Base-by-base conservation (phyloP, 1,284 basidiomycete species). In the Xerocomus nothofagi region DNA sequence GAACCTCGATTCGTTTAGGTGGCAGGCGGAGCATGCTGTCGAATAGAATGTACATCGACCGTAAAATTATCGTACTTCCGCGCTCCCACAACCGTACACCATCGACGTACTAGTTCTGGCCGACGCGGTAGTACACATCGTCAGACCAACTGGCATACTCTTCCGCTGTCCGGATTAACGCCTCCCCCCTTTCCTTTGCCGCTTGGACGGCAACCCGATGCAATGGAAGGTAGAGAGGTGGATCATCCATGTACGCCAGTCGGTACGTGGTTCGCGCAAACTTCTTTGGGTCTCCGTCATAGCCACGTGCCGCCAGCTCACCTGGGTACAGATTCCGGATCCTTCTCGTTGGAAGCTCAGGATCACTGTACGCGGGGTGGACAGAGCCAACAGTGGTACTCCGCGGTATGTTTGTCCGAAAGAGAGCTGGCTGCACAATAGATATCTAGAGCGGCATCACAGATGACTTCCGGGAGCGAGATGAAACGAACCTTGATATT, bases 81-180 rank as follows among this genome's bases (percentile, higher is more conserved):
- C n/a, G 6, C 38, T 27, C 23, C 12, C 14, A 20, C 14, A n/a
- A n/a, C n/a, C n/a, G n/a, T n/a, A 39, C n/a, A 24, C 49, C 30
- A 38, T 23, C 32, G 23, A 18, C 14, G 23, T 33, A 34, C 50
- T 58, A 56, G 50, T 57, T 39, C 14, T 41, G 49, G 36, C 5
- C 10, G 24, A 27, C 38, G 27, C 15, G 44, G 24, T 53, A 53
- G 43, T 64, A 64, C 44, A 67, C 44, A 43, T 64, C 50, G 29
- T 67, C 54, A 7, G 65, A 67, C 65, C 65, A 64, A 44, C 49
- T 55, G 24, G 59, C 60, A n/a, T 59, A 67, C 43, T 66, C 48
- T 44, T 66, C 53, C 23, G 53, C 65, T 12, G 61, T 29, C 29
- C 37, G 51, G 20, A 68, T 61, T 5, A 66, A 54, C 30, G n/a